These are phyloP conservation scores for Vittaforma corneae DNA, from an alignment of 371 early-diverging fungal genomes.

Conservation along the genomic window DNA sequence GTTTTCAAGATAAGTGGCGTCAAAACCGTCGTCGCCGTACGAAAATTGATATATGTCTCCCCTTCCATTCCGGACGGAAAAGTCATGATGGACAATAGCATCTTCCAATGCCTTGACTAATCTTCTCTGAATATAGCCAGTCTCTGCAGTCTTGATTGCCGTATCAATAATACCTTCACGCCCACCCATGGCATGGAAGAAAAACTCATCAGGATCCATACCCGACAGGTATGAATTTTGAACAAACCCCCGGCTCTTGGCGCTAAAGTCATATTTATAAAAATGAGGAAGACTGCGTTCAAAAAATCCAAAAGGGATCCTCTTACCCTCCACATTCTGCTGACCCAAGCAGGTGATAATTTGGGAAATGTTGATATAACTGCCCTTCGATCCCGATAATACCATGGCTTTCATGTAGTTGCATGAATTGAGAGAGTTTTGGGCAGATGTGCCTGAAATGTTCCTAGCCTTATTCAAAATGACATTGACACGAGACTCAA, in stretches of 20 bases:
- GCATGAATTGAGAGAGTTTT: slow-evolving; percentile 70
- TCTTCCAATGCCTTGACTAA: slow-evolving; percentile 95
- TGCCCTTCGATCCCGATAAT: slow-evolving; percentile 91
- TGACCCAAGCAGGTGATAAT: slow-evolving; percentile 98
- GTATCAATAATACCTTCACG: slow-evolving; percentile 95
- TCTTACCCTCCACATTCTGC: slow-evolving; percentile 95
- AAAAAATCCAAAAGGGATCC: slow-evolving; percentile 92
- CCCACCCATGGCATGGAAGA: slow-evolving; percentile 99
- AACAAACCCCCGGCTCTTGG: slow-evolving; percentile 90
- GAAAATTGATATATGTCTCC: slow-evolving; percentile 82
- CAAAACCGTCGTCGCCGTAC: slow-evolving; percentile 97
- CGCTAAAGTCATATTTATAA: slow-evolving; percentile 87
- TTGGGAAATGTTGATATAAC: slow-evolving; percentile 92
- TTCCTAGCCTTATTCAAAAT: slow-evolving; percentile 83
- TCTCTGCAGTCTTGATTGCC: slow-evolving; percentile 97
- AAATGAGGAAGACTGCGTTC: slow-evolving; percentile 92
- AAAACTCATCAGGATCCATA: slow-evolving; percentile 92
- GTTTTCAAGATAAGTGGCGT: slow-evolving; percentile 76
- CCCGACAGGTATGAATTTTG: slow-evolving; percentile 92
- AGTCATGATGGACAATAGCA: slow-evolving; percentile 89
- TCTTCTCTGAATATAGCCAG: slow-evolving; percentile 98
- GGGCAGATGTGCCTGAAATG: slow-evolving; percentile 78
- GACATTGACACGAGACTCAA: slow-evolving; percentile 78
- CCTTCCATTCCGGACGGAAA: slow-evolving; percentile 82
- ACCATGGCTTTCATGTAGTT: slow-evolving; percentile 98